Evolutionary conservation across 345 rosid genomes (phyloP).

Genomic region (Atalantia buxifolia): DNA sequence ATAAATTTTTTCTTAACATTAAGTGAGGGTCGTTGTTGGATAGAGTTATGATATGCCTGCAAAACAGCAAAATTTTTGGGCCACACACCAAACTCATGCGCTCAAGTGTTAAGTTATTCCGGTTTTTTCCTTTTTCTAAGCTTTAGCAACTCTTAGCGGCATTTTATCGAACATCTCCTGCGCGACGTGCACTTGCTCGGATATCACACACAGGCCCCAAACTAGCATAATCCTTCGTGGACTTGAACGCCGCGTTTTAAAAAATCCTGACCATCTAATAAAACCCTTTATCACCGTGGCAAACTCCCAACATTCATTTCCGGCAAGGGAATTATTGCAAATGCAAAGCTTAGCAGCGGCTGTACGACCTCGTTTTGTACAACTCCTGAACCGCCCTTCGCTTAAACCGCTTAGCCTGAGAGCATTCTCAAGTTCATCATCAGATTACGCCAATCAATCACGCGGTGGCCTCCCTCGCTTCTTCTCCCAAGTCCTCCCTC

Average conservation of each 20-base stretch:
- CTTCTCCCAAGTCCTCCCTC: constrained; percentile 71
- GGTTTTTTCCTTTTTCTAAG: not conserved
- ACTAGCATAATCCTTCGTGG: not conserved
- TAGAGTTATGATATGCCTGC: no score
- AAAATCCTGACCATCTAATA: not conserved
- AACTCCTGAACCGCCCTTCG: constrained; percentile 34
- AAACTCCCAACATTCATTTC: no score
- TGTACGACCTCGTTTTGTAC: constrained; percentile 32
- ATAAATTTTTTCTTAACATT: no score
- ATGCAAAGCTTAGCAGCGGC: constrained; percentile 39
- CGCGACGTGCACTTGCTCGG: not conserved
- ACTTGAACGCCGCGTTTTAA: not conserved
- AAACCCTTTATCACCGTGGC: not conserved
- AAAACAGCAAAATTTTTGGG: no score
- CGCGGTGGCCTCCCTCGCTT: constrained; percentile 87
- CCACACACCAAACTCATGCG: no score
- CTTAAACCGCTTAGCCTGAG: constrained; percentile 20
- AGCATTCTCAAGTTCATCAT: constrained; percentile 34
- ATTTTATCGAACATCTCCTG: constrained; percentile 9
- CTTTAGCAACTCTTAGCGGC: not conserved
- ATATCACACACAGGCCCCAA: not conserved
- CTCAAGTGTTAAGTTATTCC: no score
- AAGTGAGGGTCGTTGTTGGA: no score
- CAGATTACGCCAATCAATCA: constrained; percentile 55
- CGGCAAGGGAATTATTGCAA: not conserved